Conservation (phyloP, 306 rosid genomes). For the Ceratonia siliqua region DNA sequence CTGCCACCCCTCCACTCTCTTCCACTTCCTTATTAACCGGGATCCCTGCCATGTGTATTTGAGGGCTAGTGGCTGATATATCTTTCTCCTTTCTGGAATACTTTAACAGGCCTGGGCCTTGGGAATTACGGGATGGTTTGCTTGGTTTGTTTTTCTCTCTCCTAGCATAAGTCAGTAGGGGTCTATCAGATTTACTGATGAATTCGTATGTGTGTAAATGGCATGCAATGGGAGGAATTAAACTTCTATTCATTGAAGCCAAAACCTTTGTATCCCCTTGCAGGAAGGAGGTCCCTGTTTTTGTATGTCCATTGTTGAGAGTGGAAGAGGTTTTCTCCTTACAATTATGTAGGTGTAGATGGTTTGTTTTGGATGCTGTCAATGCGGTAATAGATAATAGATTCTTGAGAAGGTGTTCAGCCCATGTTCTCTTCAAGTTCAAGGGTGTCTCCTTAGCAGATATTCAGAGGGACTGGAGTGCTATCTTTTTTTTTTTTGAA, state of each 20-base stretch:
- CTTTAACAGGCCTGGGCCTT: too few species aligned
- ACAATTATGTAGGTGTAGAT: not conserved
- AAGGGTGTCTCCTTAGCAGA: not conserved
- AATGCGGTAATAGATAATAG: not conserved
- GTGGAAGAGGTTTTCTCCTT: not conserved
- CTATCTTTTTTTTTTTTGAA: not conserved
- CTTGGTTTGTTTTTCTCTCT: too few species aligned
- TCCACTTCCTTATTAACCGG: too few species aligned
- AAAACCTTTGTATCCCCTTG: not conserved
- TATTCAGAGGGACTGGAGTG: not conserved
- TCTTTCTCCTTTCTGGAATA: too few species aligned
- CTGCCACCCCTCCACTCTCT: too few species aligned
- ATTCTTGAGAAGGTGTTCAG: not conserved
- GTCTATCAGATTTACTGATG: not conserved
- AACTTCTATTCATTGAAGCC: not conserved
- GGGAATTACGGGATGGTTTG: too few species aligned
- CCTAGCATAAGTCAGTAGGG: too few species aligned
- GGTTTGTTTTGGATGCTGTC: not conserved
- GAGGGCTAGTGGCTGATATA: too few species aligned
- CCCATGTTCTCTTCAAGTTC: not conserved
- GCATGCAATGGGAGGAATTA: not conserved
- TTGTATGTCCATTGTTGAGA: not conserved
- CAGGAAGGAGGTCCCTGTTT: not conserved
- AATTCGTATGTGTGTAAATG: not conserved
- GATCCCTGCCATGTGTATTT: too few species aligned